Evolutionary conservation across 805 yeast species (phyloP).

Genomic region (Clavispora phyllophila): DNA sequence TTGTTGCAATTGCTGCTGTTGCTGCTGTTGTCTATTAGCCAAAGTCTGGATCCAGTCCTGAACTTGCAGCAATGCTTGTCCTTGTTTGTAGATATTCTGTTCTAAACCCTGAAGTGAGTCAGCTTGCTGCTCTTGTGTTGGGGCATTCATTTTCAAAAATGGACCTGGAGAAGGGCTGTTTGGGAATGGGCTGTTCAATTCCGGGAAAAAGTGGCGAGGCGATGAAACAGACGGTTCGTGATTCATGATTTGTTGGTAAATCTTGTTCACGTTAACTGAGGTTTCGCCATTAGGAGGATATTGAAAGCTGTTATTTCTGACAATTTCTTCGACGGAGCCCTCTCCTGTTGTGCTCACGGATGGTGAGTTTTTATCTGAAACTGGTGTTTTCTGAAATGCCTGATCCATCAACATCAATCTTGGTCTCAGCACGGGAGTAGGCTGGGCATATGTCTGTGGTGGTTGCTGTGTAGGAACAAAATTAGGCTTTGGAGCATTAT

Average conservation of each 20-base stretch:
- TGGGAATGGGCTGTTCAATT: conserved; percentile 17
- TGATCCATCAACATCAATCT: conserved; percentile 39
- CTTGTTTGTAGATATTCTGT: conserved; percentile 43
- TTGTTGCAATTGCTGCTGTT: conserved; percentile 13
- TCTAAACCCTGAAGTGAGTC: conserved; percentile 33
- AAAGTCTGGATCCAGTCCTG: conserved; percentile 49
- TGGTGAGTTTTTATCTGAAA: conserved; percentile 2
- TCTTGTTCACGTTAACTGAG: conserved; percentile 19
- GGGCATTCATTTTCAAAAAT: not conserved
- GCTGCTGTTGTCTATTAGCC: conserved; percentile 14
- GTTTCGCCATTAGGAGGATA: conserved; percentile 1
- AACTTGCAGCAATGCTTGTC: conserved; percentile 49
- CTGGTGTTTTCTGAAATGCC: conserved; percentile 21
- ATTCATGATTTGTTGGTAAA: conserved; percentile 28
- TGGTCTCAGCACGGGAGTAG: conserved; percentile 24
- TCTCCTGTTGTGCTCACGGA: conserved; percentile 8
- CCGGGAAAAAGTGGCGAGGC: conserved; percentile 32
- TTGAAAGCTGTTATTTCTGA: conserved; percentile 5
- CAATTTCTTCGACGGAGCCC: conserved; percentile 14
- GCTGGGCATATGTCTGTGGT: not conserved
- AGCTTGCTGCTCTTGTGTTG: conserved; percentile 3
- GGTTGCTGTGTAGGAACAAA: conserved; percentile 2
- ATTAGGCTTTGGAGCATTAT: conserved; percentile 3
- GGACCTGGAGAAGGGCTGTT: not conserved
- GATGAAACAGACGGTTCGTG: conserved; percentile 23